Base-by-base conservation (phyloP, 805 yeast genomes). In the Wickerhamiella dianesei region DNA sequence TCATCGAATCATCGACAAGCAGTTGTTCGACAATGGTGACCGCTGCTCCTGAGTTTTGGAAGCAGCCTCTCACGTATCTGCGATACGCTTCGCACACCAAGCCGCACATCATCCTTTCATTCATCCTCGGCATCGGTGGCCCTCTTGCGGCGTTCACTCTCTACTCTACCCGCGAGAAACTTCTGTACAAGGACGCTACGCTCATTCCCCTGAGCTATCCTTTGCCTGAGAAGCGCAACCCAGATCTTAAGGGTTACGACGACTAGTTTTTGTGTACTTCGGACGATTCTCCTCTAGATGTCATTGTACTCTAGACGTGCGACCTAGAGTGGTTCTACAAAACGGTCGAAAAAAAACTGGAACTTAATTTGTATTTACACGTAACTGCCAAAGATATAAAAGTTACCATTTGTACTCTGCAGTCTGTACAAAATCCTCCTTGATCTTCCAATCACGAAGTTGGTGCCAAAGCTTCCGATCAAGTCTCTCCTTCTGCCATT, bases 51-150 rank as follows among this genome's bases (percentile, higher is more conserved):
- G 51, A 56, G 40, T 61, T 63, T 57, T 63, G 64, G 64, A 53
- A 56, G 44, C 60, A 57, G 49, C 67, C 67, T 25, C 25, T 60
- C 35, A 47, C 60, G 56, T 63, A 53, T 48, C 72, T 54, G 43
- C 80, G 88, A 62, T 82, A 76, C 66, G 79, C 78, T 56, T 82
- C 88, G 20, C 81, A 82, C 66, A 75, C 75, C 54, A 76, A 77
- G 60, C 94, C 94, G 39, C 85, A 82, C 64, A 68, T 81, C 53
- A 79, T 82, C 61, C 77, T 72, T 59, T 70, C 86, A 22, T 72
- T 76, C 18, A 69, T 70, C 35, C 69, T 82, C 57, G 94, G 87
- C 5, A 59, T 76, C 39, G 61, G 79, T 44, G 86, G 83, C 3
- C 89, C 92, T 12, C 63, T 77, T 3, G 73, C 81, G 47, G 69